phyloP scores from a whole-genome alignment of 805 yeast genomes.

The Maudiozyma turicensis region DNA sequence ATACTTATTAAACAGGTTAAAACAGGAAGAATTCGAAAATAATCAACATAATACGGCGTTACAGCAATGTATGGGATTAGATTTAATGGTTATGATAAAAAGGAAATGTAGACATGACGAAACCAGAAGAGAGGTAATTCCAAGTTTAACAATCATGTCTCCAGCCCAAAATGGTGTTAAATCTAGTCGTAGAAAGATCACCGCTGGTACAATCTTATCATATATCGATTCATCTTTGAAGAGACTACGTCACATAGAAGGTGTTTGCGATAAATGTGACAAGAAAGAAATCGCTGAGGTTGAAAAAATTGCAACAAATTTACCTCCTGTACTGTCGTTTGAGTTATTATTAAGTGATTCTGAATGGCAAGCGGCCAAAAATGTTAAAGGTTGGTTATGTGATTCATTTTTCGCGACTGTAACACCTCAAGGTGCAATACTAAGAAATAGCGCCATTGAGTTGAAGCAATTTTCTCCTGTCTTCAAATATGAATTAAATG shows the following conservation, averaged over 20 bases:
- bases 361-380: slow-evolving; percentile 44
- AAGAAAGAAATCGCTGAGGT: slow-evolving; percentile 47
- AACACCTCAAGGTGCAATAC: slow-evolving; percentile 30
- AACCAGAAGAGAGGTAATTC: slow-evolving; percentile 11
- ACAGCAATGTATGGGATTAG: slow-evolving; percentile 27
- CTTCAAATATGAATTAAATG: slow-evolving; percentile 50
- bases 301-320: slow-evolving; percentile 38
- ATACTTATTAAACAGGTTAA: slow-evolving; percentile 16
- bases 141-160: slow-evolving; percentile 21
- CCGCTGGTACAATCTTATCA: slow-evolving; percentile 36
- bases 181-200: slow-evolving; percentile 26
- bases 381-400: slow-evolving; percentile 47
- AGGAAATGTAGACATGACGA: slow-evolving; percentile 21
- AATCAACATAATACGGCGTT: slow-evolving; percentile 16
- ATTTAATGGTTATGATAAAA: slow-evolving; percentile 15
- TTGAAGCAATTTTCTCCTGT: slow-evolving; percentile 22
- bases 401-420: slow-evolving; percentile 47
- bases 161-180: slow-evolving; percentile 23
- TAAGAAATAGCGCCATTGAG: slow-evolving; percentile 28
- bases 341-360: slow-evolving; percentile 47
- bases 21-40: slow-evolving; percentile 22
- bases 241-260: slow-evolving; percentile 39
- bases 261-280: slow-evolving; percentile 44
- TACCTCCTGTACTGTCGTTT: slow-evolving; percentile 58
- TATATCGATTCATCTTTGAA: slow-evolving; percentile 56